Evolutionary conservation across 2,329 filamentous ascomycete genomes (phyloP), one percentile per base, ranked within the genome.

Genomic region (Talaromyces sp.): DNA sequence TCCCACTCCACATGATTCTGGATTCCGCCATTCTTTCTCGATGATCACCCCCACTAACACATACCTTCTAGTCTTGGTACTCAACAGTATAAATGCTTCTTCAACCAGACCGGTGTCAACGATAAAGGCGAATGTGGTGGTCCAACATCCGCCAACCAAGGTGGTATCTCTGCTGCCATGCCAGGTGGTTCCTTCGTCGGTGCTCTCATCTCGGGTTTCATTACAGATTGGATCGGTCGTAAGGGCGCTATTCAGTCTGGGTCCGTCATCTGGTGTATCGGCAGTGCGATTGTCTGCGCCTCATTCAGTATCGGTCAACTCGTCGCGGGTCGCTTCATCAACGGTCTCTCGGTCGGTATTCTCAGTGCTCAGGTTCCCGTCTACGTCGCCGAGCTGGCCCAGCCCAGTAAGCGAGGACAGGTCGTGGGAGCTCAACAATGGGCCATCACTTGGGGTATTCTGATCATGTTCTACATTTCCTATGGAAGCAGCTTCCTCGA

Each of bases 271-370:
- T 79, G 77, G 74, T 76, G 76, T 51, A 77, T 84, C 51, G 82
- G 82, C 22, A 80, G 72, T 53, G 82, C 83, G 52, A 81, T 90
- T 51, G 81, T 86, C 63, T 82, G 81, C 44, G 82, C 85, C 1
- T 70, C 87, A 2, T 81, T 87, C 62, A 85, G 86, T 64, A 82
- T 91, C 37, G 80, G 76, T 24, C 90, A 91, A 86, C 80, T 91
- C 8, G 83, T 88, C 52, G 81, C 80, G 1, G 88, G 88, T 2
- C 84, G 89, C 50, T 74, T 86, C 52, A 82, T 91, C 67, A 86
- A 88, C 58, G 88, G 89, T 43, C 66, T 90, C 54, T 85, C 85
- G 50, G 86, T 91, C 47, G 89, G 88, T 53, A 89, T 91, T 88
- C 86, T 55, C 22, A 55, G 53, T 20, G 85, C 86, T 6, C 77